Percentiles rank a stretch among this genome's conserved stretches.
These are phyloP conservation scores for Colletotrichum sp. DNA, from an alignment of 2,329 filamentous ascomycete species.

Conservation along the genomic window DNA sequence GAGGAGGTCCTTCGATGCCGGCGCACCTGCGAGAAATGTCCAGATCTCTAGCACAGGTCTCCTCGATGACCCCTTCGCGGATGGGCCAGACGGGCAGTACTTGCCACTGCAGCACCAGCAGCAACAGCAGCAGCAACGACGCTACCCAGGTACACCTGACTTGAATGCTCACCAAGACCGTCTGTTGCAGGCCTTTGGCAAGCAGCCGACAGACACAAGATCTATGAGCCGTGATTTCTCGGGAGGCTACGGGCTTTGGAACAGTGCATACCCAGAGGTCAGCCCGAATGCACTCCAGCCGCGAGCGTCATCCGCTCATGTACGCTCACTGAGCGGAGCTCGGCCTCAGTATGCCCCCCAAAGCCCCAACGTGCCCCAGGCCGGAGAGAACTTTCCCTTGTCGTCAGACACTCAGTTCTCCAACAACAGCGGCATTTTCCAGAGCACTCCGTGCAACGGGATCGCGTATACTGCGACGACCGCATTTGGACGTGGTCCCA, in stretches of 20 bases:
- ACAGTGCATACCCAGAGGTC: neutral
- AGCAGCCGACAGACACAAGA: constrained; percentile 6
- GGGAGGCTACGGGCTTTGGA: constrained; percentile 1
- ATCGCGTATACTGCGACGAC: constrained; percentile 13
- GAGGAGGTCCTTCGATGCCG: constrained; percentile 13
- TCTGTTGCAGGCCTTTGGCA: constrained; percentile 39
- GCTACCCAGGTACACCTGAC: constrained; percentile 1
- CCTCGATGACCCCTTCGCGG: constrained; percentile 35
- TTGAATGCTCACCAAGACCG: constrained; percentile 34
- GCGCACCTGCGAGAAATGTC: neutral
- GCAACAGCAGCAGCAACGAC: neutral
- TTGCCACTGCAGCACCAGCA: constrained; percentile 1
- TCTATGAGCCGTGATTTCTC: constrained; percentile 19
- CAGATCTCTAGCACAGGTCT: neutral
- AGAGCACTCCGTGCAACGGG: constrained; percentile 46
- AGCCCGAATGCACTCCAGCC: constrained; percentile 5
- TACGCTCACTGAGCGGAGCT: constrained; percentile 22
- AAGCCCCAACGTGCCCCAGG: constrained; percentile 25
- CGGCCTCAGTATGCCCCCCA: neutral
- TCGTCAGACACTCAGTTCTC: constrained; percentile 46
- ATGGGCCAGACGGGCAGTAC: neutral
- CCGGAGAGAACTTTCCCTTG: constrained; percentile 11
- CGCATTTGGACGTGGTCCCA: constrained; percentile 16
- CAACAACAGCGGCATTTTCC: constrained; percentile 55
- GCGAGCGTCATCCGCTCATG: constrained; percentile 1